phyloP scores from a whole-genome alignment of 352 stramenopile genomes.

The Globisporangium acanthophoron region DNA sequence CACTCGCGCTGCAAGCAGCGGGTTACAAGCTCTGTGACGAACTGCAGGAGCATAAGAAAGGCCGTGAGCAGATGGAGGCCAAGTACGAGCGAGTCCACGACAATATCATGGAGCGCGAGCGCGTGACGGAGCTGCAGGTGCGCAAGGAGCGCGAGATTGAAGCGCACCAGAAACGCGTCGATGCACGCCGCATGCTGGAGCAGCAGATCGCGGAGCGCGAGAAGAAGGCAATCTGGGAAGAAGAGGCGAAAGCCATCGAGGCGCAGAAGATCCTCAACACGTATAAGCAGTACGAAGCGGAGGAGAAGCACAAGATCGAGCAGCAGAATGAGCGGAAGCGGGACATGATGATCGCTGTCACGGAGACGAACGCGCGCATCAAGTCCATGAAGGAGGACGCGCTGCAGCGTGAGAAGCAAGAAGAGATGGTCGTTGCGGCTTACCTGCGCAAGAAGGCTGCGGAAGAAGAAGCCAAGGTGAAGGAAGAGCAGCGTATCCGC shows the following conservation, averaged over 20 bases:
- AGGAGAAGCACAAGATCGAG: slow-evolving; percentile 53
- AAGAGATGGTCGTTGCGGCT: slow-evolving; percentile 53
- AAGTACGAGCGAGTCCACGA: slow-evolving; percentile 68
- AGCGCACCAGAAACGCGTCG: slow-evolving; percentile 44
- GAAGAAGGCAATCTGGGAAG: slow-evolving; percentile 64
- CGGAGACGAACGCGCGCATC: slow-evolving; percentile 62
- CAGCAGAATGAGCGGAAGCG: slow-evolving; percentile 40
- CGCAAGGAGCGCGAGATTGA: slow-evolving; percentile 34
- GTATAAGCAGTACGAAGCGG: slow-evolving; percentile 77
- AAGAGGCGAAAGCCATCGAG: slow-evolving; percentile 75
- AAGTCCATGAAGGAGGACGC: slow-evolving; percentile 58
- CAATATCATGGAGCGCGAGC: slow-evolving; percentile 69
- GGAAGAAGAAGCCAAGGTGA: slow-evolving; percentile 59
- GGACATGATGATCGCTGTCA: slow-evolving; percentile 39
- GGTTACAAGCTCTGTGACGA: slow-evolving; percentile 65
- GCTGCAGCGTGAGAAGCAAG: slow-evolving; percentile 40
- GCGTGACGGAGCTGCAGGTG: slow-evolving; percentile 43
- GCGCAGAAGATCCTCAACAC: slow-evolving; percentile 72
- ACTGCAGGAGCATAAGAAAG: slow-evolving; percentile 39
- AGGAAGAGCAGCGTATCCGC: slow-evolving; percentile 56
- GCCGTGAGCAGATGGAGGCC: slow-evolving; percentile 31
- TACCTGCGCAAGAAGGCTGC: slow-evolving; percentile 69
- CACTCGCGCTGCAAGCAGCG: slow-evolving; percentile 50
- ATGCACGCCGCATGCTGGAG: slow-evolving; percentile 60
- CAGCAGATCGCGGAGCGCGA: slow-evolving; percentile 61